These are phyloP conservation scores for Paraglomus occultum DNA, from an alignment of 192 early-diverging fungal genomes.

Conservation along the genomic window DNA sequence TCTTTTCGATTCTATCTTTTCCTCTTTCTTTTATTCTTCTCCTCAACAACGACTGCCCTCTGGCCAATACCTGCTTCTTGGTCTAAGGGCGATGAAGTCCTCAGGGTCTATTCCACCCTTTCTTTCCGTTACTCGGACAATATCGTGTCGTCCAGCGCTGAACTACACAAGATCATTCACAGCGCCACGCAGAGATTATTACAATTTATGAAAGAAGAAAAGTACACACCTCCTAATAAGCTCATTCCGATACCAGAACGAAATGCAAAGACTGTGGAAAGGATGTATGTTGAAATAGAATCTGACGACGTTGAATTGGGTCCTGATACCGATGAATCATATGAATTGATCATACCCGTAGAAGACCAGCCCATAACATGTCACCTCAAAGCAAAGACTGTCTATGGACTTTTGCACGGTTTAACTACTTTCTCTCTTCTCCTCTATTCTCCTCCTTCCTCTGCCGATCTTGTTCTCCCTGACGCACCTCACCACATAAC, in stretches of 20 bases:
- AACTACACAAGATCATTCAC: conserved; percentile 36
- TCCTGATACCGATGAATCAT: conserved; percentile 62
- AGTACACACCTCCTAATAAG: conserved; percentile 20
- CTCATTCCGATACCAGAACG: neutral
- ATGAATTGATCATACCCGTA: conserved; percentile 53
- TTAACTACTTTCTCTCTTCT: conserved; percentile 51
- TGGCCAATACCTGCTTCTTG: conserved; percentile 46
- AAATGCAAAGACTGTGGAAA: conserved; percentile 27
- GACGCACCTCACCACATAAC: conserved; percentile 40
- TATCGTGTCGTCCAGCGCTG: conserved; percentile 23
- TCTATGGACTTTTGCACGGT: conserved; percentile 48
- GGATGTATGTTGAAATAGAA: conserved; percentile 40
- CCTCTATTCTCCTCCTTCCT: conserved; percentile 33
- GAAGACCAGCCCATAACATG: conserved; percentile 11
- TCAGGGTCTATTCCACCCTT: conserved; percentile 29
- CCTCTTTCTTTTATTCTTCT: neutral
- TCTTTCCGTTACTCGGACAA: conserved; percentile 30
- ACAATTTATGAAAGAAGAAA: conserved; percentile 40
- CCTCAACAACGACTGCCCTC: conserved; percentile 17
- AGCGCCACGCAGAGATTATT: conserved; percentile 50
- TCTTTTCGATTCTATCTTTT: too few species aligned
- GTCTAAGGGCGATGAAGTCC: conserved; percentile 31
- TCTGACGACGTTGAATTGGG: conserved; percentile 40
- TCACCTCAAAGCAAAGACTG: conserved; percentile 36
- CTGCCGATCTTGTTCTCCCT: conserved; percentile 8